phyloP scores from a whole-genome alignment of 768 basidiomycete species.

The Calocybe cyanea region DNA sequence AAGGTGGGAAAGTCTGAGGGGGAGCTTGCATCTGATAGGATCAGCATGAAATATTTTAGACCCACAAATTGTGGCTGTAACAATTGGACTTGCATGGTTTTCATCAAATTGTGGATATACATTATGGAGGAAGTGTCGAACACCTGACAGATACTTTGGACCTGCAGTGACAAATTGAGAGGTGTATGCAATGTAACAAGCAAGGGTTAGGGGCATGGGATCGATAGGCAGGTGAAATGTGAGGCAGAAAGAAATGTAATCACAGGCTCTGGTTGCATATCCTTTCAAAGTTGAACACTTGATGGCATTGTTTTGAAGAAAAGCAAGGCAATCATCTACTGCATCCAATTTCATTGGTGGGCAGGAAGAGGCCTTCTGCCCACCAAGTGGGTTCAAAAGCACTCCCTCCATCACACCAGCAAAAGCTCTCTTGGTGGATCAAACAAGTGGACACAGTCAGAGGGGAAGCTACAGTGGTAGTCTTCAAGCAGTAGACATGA shows the following conservation, averaged over 20 bases:
- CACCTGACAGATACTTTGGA: slow-evolving; percentile 19
- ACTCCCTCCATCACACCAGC: too few relatives aligned
- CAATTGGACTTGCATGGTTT: slow-evolving; percentile 7
- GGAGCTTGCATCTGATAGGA: slow-evolving; percentile 18
- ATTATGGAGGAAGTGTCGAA: slow-evolving; percentile 15
- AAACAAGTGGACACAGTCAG: too few relatives aligned
- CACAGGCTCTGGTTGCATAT: too few relatives aligned
- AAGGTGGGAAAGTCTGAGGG: slow-evolving; percentile 11
- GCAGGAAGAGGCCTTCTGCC: too few relatives aligned
- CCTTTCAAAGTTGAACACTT: too few relatives aligned
- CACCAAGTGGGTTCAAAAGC: too few relatives aligned
- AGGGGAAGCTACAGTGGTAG: too few relatives aligned
- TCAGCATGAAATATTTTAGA: slow-evolving; percentile 8
- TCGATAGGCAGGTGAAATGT: too few relatives aligned
- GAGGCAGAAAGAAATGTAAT: too few relatives aligned
- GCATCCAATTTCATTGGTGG: neutral
- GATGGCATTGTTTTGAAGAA: slow-evolving; percentile 6
- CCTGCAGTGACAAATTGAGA: slow-evolving; percentile 9
- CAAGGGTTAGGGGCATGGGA: too few relatives aligned
- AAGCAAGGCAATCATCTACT: slow-evolving; percentile 1
- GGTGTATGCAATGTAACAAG: slow-evolving; percentile 17
- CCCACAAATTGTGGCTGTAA: slow-evolving; percentile 14
- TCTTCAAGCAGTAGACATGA: too few relatives aligned
- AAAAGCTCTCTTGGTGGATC: too few relatives aligned
- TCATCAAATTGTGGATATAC: slow-evolving; percentile 18